Evolutionary conservation across 2,329 filamentous ascomycete genomes (phyloP).

Genomic region (Botrytis galanthina): DNA sequence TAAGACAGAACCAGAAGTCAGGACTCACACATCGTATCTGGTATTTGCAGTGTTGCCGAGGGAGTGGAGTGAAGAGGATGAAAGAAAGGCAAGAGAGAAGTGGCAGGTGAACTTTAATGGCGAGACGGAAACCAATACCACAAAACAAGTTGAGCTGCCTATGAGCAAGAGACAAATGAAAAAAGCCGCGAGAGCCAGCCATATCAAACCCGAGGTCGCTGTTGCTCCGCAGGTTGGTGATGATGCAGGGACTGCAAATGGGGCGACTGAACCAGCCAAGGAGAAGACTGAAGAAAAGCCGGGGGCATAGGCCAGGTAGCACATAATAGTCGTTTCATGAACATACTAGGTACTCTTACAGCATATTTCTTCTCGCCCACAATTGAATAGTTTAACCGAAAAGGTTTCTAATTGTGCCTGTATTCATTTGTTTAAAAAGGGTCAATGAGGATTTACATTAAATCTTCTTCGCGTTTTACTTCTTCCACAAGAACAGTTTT

Average conservation of each 20-base stretch:
- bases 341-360: not conserved
- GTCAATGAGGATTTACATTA: not conserved
- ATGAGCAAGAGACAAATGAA: conserved; percentile 34
- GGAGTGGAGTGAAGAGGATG: conserved; percentile 81
- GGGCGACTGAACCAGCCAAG: too few species aligned
- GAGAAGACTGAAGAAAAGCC: not conserved
- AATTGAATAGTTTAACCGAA: not conserved
- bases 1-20: conserved; percentile 81
- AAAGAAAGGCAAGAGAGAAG: conserved; percentile 61
- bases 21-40: conserved; percentile 96
- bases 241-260: not conserved
- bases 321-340: not conserved
- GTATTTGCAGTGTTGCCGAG: conserved; percentile 88
- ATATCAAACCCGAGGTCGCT: not conserved
- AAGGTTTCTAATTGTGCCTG: not conserved
- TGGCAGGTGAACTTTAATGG: conserved; percentile 44
- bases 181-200: conserved; percentile 27
- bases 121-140: conserved; percentile 25
- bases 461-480: not conserved
- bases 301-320: not conserved
- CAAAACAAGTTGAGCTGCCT: conserved; percentile 15
- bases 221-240: not conserved
- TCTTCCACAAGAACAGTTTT: too few species aligned
- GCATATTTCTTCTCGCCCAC: not conserved
- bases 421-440: not conserved